Conservation (phyloP, 2,329 filamentous ascomycete species). For the Pezizomycotina sp. region DNA sequence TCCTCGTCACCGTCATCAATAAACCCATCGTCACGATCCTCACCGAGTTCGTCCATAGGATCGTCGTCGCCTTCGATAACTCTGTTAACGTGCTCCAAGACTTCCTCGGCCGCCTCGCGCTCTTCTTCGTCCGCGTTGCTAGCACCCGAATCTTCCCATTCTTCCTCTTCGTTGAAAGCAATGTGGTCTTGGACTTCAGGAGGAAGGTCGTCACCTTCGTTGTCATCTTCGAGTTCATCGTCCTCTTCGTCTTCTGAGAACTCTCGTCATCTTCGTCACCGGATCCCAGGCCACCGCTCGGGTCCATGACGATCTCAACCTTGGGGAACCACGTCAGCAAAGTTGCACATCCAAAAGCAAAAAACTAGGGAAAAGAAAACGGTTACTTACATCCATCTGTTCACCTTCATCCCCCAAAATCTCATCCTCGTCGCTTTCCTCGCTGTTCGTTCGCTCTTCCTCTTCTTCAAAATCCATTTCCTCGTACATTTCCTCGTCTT, state of each 20-base stretch:
- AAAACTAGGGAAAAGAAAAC: background rate
- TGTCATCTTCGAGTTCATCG: conserved; percentile 45
- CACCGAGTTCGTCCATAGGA: conserved; percentile 22
- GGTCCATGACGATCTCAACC: conserved; percentile 65
- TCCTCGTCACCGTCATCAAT: conserved; percentile 40
- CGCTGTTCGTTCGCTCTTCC: conserved; percentile 80
- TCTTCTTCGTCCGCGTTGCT: conserved; percentile 35
- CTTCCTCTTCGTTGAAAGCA: conserved; percentile 35
- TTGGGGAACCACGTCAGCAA: conserved; percentile 18
- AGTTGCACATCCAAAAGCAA: conserved; percentile 4
- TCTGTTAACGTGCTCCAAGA: conserved; percentile 19
- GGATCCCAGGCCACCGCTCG: conserved; percentile 46
- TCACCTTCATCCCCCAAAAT: conserved; percentile 31
- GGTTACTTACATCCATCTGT: conserved; percentile 24
- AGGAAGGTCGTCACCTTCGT: conserved; percentile 36
- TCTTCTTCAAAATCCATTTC: conserved; percentile 56
- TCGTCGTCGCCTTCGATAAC: conserved; percentile 22
- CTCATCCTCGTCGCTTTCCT: conserved; percentile 68
- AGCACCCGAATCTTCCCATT: conserved; percentile 38
- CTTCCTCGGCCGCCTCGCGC: conserved; percentile 36
- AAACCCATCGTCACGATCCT: conserved; percentile 25
- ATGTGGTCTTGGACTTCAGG: conserved; percentile 11
- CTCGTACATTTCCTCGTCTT: conserved; percentile 85
- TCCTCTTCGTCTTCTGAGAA: conserved; percentile 40
- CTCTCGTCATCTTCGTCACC: conserved; percentile 46